Conservation (phyloP, 495 filamentous ascomycete genomes). For the Hypoxylon subgilvum region DNA sequence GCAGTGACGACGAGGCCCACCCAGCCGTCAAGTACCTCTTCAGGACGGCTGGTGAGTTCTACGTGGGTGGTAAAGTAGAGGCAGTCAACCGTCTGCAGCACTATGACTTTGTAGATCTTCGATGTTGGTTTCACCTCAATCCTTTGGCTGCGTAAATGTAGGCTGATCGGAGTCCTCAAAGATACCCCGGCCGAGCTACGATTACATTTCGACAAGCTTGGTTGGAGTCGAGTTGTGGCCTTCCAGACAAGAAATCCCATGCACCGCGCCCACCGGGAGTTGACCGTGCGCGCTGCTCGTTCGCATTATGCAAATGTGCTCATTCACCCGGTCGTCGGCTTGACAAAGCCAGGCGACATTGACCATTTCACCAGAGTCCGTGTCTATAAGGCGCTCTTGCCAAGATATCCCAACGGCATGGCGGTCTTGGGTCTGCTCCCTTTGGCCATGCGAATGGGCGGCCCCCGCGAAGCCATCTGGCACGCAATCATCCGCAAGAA, state of each 20-base stretch:
- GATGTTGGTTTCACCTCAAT: constrained; percentile 72
- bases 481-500: constrained; percentile 99
- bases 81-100: constrained; percentile 93
- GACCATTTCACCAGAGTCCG: constrained; percentile 99
- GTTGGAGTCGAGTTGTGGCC: constrained; percentile 94
- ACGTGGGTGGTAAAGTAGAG: constrained; percentile 93
- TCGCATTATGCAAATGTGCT: constrained; percentile 96
- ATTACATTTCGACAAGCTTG: constrained; percentile 97
- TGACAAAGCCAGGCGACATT: constrained; percentile 98
- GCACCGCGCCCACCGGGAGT: constrained; percentile 96
- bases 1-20: constrained; percentile 87
- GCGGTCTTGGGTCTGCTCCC: constrained; percentile 94
- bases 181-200: constrained; percentile 95
- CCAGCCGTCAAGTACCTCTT: constrained; percentile 90
- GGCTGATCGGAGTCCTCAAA: constrained; percentile 42
- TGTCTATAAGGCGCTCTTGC: constrained; percentile 95
- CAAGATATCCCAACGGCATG: constrained; percentile 99
- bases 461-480: constrained; percentile 98
- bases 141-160: too few species aligned
- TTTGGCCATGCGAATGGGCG: constrained; percentile 98
- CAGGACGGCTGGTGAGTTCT: constrained; percentile 79
- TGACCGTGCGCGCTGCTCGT: constrained; percentile 95
- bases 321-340: constrained; percentile 97
- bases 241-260: constrained; percentile 99
- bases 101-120: constrained; percentile 96